These are phyloP conservation scores for Corylus avellana DNA, from an alignment of 306 rosid genomes.

Conservation along the genomic window DNA sequence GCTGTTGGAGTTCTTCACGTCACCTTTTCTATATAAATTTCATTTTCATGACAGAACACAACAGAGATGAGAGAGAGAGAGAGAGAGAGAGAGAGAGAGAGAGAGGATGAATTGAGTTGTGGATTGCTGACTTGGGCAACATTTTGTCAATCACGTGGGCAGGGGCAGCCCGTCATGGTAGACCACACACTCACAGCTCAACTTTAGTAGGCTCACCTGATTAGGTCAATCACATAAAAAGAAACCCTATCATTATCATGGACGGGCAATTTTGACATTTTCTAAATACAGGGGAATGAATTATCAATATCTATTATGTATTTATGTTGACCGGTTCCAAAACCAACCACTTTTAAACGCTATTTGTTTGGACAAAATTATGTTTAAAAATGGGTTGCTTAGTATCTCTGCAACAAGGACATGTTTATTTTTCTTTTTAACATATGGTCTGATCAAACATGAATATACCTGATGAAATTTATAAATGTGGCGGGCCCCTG, in stretches of 20 bases:
- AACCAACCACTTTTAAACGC: slow-evolving; percentile 45
- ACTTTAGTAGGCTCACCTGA: slow-evolving; percentile 56
- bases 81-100: background rate
- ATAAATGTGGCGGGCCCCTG: slow-evolving; percentile 8
- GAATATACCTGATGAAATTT: background rate
- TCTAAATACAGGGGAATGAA: slow-evolving; percentile 32
- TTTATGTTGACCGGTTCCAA: slow-evolving; percentile 66
- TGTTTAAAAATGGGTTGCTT: slow-evolving; percentile 49
- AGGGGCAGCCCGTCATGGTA: slow-evolving; percentile 73
- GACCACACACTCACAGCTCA: slow-evolving; percentile 55
- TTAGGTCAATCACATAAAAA: slow-evolving; percentile 56
- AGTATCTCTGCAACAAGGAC: slow-evolving; percentile 54
- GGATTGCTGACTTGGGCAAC: slow-evolving; percentile 65
- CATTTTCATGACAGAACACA: slow-evolving; percentile 45
- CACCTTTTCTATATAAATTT: slow-evolving; percentile 51
- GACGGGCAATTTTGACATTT: slow-evolving; percentile 22
- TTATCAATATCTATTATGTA: slow-evolving; percentile 29
- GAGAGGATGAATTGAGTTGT: slow-evolving; percentile 26
- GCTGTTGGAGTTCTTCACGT: slow-evolving; percentile 89
- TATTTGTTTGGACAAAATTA: slow-evolving; percentile 31
- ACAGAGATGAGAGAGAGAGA: background rate
- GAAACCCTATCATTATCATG: slow-evolving; percentile 23
- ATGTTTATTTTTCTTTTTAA: background rate
- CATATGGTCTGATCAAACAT: slow-evolving; percentile 4
- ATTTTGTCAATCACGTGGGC: slow-evolving; percentile 88